Base-by-base conservation (phyloP, 2,329 filamentous ascomycete genomes). In the Amauroascus niger region DNA sequence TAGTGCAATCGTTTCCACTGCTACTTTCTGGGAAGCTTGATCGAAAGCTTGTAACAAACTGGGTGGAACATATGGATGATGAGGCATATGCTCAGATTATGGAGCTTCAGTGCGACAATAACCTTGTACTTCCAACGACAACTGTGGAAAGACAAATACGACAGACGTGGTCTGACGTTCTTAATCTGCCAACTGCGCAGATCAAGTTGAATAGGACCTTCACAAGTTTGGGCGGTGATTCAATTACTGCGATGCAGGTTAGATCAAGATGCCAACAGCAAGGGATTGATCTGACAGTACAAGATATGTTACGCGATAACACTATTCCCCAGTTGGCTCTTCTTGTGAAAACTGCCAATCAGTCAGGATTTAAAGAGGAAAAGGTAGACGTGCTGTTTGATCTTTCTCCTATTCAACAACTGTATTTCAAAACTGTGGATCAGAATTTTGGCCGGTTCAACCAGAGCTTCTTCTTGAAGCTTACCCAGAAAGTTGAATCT, bases 381-480 rank as follows among this genome's bases (percentile, higher is more conserved):
- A 55, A 52, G 9, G 52, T 65, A 1, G 62, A 68, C 8, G 54
- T 63, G 45, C 59, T 62, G 14, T 71, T 71, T 37, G 61, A 59
- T 4, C 58, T 71, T 1, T 69, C 69, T 0, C 69, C 69, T 3
- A 70, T 71, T 26, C 68, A 71, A 52, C 60, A 62, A 13, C 62
- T 71, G 8, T 68, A 70, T 57, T 71, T 68, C 18, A 63, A 63
- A 26, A 60, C 65, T 4, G 64, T 67, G 2, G 59, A 64, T 24
- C 65, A 69, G 40, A 62, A 64, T 0, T 60, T 67, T 43, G 68
- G 65, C 0, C 65, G 69, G 39, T 71, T 71, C 50, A 71, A 71
- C 35, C 69, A 71, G 52, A 68, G 68, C 6, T 64, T 71, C 16
- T 59, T 68, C 6, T 65, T 67, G 2, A 63, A 63, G 6, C 39